phyloP scores from a whole-genome alignment of 2,329 filamentous ascomycete species.

The Diplodia corticola region DNA sequence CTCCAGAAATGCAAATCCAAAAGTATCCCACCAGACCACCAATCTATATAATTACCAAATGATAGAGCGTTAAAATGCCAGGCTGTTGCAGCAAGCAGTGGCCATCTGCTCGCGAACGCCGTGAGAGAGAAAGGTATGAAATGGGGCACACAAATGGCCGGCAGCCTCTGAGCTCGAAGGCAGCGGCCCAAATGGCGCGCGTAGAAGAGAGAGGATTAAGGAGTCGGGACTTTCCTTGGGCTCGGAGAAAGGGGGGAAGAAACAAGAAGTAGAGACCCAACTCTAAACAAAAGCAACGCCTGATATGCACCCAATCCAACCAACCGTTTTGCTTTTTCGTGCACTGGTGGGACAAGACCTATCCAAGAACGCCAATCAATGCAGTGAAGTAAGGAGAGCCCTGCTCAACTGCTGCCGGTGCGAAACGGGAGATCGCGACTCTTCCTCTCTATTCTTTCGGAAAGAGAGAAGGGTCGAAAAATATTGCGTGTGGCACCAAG shows the following conservation, averaged over 20 bases:
- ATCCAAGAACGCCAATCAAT: constrained; percentile 19
- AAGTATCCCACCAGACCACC: not conserved
- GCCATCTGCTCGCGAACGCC: constrained; percentile 15
- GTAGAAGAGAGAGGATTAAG: not conserved
- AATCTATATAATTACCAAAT: constrained; percentile 9
- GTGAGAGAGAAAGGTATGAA: not conserved
- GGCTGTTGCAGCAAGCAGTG: constrained; percentile 6
- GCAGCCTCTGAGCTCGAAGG: constrained; percentile 8
- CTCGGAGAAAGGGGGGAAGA: not conserved
- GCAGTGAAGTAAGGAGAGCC: constrained; percentile 15
- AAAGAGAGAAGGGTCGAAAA: not conserved
- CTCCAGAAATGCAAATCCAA: not conserved
- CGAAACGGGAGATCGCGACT: not conserved
- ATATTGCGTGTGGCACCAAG: not conserved
- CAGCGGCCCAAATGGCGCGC: not conserved
- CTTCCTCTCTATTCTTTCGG: not conserved
- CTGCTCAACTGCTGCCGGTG: not conserved
- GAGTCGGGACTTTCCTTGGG: not conserved
- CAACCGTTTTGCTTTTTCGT: constrained; percentile 12
- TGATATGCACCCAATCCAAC: constrained; percentile 12
- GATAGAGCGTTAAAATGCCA: not conserved
- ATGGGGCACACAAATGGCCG: not conserved
- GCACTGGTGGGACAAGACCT: constrained; percentile 9
- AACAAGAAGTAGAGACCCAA: not conserved
- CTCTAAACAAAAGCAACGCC: not conserved